Evolutionary conservation across 768 basidiomycete genomes (phyloP).

Genomic region (Rhodosporidiobolus odoratus): DNA sequence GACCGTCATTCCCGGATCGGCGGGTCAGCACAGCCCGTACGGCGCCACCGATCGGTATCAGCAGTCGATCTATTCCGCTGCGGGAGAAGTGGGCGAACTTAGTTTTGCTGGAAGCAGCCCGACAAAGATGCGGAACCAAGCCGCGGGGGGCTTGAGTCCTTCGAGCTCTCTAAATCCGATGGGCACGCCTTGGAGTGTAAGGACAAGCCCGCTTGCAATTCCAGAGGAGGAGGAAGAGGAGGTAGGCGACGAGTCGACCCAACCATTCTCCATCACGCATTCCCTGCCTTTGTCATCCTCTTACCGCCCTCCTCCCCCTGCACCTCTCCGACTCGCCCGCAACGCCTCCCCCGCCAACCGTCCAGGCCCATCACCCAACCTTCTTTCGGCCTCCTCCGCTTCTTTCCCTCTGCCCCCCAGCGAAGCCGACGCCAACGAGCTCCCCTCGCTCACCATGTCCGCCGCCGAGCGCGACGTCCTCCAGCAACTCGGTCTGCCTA

Average conservation of each 20-base stretch:
- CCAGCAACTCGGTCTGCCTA: conserved; percentile 16
- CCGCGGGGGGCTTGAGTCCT: background rate
- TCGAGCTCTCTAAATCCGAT: background rate
- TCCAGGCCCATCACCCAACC: background rate
- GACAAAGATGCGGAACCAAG: background rate
- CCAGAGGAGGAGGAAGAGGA: background rate
- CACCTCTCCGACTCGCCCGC: background rate
- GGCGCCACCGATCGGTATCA: background rate
- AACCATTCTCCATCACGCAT: background rate
- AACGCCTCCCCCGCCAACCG: conserved; percentile 2
- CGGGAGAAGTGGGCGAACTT: conserved; percentile 19
- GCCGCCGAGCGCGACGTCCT: conserved; percentile 24
- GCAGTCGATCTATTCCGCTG: conserved; percentile 25
- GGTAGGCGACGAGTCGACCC: background rate
- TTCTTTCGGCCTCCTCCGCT: background rate
- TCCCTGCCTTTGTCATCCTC: background rate
- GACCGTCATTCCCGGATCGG: background rate
- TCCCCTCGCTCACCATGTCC: conserved; percentile 9
- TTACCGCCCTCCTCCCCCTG: background rate
- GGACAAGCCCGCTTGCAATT: background rate
- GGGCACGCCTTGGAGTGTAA: conserved; percentile 3
- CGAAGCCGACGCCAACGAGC: background rate
- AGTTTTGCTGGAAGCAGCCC: background rate
- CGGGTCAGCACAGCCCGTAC: conserved; percentile 11
- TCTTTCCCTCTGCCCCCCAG: background rate